phyloP scores from a whole-genome alignment of 2,329 filamentous ascomycete species.

The Chaetomiaceae sp. region DNA sequence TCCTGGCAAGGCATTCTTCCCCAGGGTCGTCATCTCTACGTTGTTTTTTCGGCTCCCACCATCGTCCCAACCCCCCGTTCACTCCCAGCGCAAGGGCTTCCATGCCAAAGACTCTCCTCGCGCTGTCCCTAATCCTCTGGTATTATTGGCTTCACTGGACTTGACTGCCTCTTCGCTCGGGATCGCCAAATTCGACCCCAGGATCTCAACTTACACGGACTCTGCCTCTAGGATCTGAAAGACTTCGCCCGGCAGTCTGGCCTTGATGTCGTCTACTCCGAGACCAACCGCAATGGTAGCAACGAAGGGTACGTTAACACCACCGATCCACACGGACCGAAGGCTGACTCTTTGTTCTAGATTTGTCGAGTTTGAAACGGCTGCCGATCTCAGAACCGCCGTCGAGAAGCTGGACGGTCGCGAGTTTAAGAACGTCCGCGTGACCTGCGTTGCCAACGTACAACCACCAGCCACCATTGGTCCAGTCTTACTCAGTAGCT shows the following conservation, averaged over 20 bases:
- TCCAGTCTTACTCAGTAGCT: constrained; percentile 2
- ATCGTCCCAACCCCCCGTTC: constrained; percentile 3
- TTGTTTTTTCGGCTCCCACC: constrained; percentile 8
- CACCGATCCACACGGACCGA: neutral
- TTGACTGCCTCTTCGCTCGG: constrained; percentile 34
- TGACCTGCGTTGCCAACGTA: constrained; percentile 86
- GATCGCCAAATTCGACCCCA: constrained; percentile 38
- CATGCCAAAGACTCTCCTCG: constrained; percentile 13
- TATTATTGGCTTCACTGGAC: constrained; percentile 36
- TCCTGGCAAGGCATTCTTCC: constrained; percentile 11
- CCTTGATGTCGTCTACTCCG: constrained; percentile 96
- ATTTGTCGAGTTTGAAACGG: constrained; percentile 97
- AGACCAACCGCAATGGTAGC: constrained; percentile 87
- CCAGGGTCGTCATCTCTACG: constrained; percentile 7
- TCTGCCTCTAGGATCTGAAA: constrained; percentile 93
- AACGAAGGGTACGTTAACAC: constrained; percentile 74
- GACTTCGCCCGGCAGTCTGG: constrained; percentile 97
- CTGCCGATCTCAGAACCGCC: constrained; percentile 80
- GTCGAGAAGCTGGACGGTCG: constrained; percentile 91
- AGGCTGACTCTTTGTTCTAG: constrained; percentile 44
- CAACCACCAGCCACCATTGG: constrained; percentile 34
- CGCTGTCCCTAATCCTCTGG: constrained; percentile 11
- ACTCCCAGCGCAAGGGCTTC: too few species aligned
- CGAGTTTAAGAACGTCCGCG: constrained; percentile 86
- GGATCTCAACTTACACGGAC: constrained; percentile 74